phyloP scores from a whole-genome alignment of 1,284 basidiomycete genomes.

The Austropuccinia psidii region DNA sequence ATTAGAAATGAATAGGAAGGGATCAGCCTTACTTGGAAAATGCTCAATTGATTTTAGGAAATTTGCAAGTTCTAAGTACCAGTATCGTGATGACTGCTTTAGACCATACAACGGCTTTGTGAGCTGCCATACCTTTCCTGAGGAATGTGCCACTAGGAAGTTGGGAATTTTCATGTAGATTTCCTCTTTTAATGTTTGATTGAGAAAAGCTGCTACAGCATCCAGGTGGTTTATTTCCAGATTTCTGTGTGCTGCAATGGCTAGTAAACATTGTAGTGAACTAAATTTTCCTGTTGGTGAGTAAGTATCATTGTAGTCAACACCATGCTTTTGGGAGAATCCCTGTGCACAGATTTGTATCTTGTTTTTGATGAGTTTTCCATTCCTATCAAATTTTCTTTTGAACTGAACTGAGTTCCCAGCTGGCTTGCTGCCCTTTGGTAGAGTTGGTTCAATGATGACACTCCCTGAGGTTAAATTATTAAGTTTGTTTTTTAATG shows the following conservation, averaged over 20 bases:
- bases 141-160: neutral
- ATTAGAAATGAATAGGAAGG: neutral
- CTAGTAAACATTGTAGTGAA: neutral
- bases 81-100: neutral
- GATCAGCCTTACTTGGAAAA: neutral
- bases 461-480: neutral
- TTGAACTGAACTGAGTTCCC: conserved; percentile 19
- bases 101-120: neutral
- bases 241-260: neutral
- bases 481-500: neutral
- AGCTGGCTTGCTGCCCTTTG: neutral
- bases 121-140: neutral
- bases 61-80: neutral
- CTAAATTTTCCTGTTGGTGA: neutral
- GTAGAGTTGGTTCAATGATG: neutral
- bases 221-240: neutral
- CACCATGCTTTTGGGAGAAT: neutral
- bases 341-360: neutral
- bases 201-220: neutral
- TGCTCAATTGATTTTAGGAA: neutral
- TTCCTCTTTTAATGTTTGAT: neutral
- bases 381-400: neutral
- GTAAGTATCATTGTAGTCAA: neutral
- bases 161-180: neutral
- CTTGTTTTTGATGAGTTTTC: neutral